phyloP scores from a whole-genome alignment of 2,329 filamentous ascomycete genomes.

The Fusarium circinatum region DNA sequence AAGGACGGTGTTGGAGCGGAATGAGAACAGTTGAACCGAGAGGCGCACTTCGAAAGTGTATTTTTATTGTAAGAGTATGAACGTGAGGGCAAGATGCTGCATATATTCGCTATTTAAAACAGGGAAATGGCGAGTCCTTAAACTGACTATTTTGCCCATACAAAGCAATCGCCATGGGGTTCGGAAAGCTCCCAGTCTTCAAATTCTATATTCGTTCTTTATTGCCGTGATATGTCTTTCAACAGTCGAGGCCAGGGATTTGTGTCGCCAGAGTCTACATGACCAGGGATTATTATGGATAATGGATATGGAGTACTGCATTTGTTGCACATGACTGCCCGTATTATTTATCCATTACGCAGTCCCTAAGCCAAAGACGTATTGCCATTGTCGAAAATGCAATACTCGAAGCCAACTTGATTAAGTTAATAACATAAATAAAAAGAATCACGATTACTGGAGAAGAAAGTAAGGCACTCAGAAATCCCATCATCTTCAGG shows the following conservation, averaged over 20 bases:
- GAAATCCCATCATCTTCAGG: background rate
- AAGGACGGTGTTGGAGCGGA: slow-evolving; percentile 65
- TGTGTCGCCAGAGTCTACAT: background rate
- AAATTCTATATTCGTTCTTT: background rate
- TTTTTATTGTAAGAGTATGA: slow-evolving; percentile 15
- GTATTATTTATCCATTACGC: background rate
- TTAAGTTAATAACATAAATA: too few species aligned
- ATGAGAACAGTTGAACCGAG: slow-evolving; percentile 2
- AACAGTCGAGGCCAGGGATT: background rate
- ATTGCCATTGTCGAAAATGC: background rate
- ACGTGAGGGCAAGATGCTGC: background rate
- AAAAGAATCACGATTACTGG: background rate
- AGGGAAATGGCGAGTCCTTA: background rate
- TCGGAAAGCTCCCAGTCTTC: background rate
- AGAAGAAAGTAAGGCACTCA: background rate
- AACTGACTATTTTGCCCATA: background rate
- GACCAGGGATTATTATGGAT: background rate
- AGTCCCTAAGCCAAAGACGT: background rate
- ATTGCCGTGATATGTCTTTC: background rate
- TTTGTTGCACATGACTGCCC: background rate
- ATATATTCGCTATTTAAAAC: background rate
- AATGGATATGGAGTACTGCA: background rate
- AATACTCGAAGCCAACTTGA: too few species aligned
- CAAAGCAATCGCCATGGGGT: background rate
- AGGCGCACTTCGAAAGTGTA: background rate